Conservation (phyloP, 1,284 basidiomycete genomes). For the Ceraceosorus bombacis region DNA sequence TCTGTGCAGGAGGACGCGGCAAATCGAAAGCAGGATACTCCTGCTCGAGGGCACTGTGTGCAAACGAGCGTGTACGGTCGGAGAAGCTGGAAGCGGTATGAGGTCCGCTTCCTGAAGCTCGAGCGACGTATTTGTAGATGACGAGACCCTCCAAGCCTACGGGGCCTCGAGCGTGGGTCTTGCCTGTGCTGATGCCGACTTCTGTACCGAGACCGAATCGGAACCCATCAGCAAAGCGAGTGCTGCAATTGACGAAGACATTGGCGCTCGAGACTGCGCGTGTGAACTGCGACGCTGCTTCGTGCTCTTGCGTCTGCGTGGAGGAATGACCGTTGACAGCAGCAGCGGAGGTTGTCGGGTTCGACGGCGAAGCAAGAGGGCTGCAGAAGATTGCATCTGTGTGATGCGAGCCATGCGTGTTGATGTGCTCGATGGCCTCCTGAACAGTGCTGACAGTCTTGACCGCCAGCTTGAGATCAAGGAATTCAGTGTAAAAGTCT, state of each 20-base stretch:
- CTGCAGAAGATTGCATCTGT: slow-evolving; percentile 93
- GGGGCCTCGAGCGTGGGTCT: slow-evolving; percentile 91
- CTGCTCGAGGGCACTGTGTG: no score
- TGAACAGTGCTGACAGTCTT: slow-evolving; percentile 63
- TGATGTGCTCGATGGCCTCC: slow-evolving; percentile 79
- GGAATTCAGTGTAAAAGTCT: slow-evolving; percentile 80
- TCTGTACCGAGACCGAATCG: slow-evolving; percentile 95
- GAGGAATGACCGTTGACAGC: background rate
- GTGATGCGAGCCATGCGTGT: slow-evolving; percentile 85
- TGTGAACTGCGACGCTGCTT: slow-evolving; percentile 63
- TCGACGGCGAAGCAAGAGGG: slow-evolving; percentile 49
- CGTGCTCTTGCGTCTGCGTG: background rate
- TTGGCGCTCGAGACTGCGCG: slow-evolving; percentile 83
- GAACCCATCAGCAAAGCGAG: slow-evolving; percentile 94
- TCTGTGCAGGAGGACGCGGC: no score
- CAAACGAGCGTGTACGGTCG: no score
- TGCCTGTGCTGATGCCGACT: slow-evolving; percentile 92
- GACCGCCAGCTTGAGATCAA: slow-evolving; percentile 57
- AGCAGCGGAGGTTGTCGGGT: no score
- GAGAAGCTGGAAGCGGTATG: slow-evolving; percentile 12
- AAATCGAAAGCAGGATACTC: no score
- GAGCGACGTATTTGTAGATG: slow-evolving; percentile 43
- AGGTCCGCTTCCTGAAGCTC: slow-evolving; percentile 12
- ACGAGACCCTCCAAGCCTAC: slow-evolving; percentile 78
- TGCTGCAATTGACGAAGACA: slow-evolving; percentile 87